Conservation (phyloP, 805 yeast species). For the Nakazawaea anatomiae region DNA sequence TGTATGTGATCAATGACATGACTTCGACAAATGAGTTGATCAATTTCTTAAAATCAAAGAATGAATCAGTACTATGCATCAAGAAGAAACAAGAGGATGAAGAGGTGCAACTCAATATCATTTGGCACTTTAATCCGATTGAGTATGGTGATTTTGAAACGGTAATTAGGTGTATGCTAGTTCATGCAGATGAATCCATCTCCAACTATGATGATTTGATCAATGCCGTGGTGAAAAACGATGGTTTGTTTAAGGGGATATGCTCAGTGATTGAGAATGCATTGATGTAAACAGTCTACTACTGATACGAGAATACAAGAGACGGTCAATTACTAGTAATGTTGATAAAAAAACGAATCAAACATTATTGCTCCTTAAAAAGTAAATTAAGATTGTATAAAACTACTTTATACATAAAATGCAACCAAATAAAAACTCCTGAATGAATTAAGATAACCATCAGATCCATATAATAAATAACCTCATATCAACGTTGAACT, state of each 20-base stretch:
- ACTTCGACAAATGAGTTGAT: constrained; percentile 1
- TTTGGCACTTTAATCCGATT: constrained; percentile 7
- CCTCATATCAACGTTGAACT: background rate
- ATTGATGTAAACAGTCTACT: background rate
- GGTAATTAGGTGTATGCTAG: constrained; percentile 2
- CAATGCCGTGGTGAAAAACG: constrained; percentile 4
- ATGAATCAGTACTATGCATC: background rate
- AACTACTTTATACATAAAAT: background rate
- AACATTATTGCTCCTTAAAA: background rate
- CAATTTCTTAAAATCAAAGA: constrained; percentile 9
- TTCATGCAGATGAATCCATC: background rate
- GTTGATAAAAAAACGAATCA: too few relatives aligned
- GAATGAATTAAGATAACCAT: background rate
- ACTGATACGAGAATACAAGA: too few relatives aligned
- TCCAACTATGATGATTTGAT: constrained; percentile 6
- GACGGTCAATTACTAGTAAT: too few relatives aligned
- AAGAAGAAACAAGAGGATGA: background rate
- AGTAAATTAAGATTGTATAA: background rate
- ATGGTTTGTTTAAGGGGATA: constrained; percentile 5
- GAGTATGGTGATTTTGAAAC: constrained; percentile 9
- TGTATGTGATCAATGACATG: constrained; percentile 14
- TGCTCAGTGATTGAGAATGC: constrained; percentile 6
- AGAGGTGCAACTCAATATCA: background rate
- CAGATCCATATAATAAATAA: background rate
- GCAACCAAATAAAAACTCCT: background rate